Base-by-base conservation (phyloP, 768 basidiomycete species). In the Podaxis sp. region DNA sequence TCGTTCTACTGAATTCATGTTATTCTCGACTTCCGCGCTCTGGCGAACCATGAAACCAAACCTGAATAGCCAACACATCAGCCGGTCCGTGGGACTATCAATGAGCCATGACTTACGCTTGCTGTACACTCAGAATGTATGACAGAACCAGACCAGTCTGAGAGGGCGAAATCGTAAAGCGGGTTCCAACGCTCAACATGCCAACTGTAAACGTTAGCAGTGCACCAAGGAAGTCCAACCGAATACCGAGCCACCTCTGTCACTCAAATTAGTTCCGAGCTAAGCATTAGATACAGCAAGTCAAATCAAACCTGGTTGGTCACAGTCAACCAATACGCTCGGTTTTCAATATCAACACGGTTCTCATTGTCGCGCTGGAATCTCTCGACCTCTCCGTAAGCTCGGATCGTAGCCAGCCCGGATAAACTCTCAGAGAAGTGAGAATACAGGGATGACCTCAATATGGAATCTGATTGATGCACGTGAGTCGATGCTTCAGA, bases 391-490 rank as follows among this genome's bases (percentile, higher is more conserved):
- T 92, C 95, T 10, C 88, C 87, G 62, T 96, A 97, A 0, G 93
- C 93, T 28, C 93, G 85, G 54, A 96, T 94, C 6, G 93, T 95
- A 0, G 90, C 82, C 40, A 96, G 72, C 16, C 95, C 95, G 10
- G 89, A 88, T 10, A 97, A 77, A 28, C 89, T 91, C 75, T 97
- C 95, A 2, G 92, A 91, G 73, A 97, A 97, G 69, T 95, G 93
- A 0, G 93, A 88, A 70, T 97, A 97, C 16, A 98, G 74, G 0
- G 89, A 87, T 0, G 91, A 90, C 25, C 94, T 86, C 28, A 97
- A 72, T n/a, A 96, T 80, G 25, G 92, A 86, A 75, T 96, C 93
- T 85, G 25, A 36, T n/a, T 57, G 51, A 48, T 23, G 5, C 14
- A 32, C 32, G 40, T 53, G 36, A 46, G 50, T 42, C 32, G 28